A percentile compares a stretch with the other conserved stretches of the same genome.
These are phyloP conservation scores for Ganoderma boninense DNA, from an alignment of 1,284 basidiomycete genomes.

Conservation along the genomic window DNA sequence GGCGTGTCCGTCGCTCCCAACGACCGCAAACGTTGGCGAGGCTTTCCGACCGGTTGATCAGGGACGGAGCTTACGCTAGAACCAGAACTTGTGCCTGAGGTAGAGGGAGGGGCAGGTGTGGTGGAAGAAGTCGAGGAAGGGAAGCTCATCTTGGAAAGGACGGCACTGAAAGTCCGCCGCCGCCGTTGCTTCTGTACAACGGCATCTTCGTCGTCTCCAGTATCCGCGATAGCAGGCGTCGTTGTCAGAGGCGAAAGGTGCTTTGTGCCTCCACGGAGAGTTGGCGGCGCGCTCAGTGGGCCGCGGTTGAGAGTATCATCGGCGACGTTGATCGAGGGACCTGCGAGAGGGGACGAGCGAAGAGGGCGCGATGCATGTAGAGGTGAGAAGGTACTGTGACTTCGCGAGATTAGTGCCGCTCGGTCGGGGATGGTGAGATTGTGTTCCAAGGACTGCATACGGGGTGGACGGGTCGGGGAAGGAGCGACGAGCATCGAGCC, in stretches of 20 bases:
- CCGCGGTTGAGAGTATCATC: conserved; percentile 27
- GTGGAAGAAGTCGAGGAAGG: conserved; percentile 5
- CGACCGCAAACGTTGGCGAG: conserved; percentile 20
- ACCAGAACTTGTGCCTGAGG: conserved; percentile 1
- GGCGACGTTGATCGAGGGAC: conserved; percentile 37
- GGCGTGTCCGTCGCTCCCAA: conserved; percentile 19
- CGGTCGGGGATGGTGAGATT: conserved; percentile 22
- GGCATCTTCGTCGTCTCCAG: not conserved
- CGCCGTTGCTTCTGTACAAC: conserved; percentile 20
- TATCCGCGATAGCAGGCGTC: conserved; percentile 12
- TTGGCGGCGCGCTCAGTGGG: conserved; percentile 21
- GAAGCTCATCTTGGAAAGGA: conserved; percentile 29
- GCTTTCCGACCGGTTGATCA: conserved; percentile 3
- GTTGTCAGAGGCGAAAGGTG: conserved; percentile 23
- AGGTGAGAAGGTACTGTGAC: conserved; percentile 32
- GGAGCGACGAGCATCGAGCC: conserved; percentile 27
- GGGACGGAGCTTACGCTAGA: not conserved
- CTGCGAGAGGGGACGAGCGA: conserved; percentile 42
- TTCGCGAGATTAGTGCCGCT: conserved; percentile 22
- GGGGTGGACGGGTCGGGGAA: conserved; percentile 21
- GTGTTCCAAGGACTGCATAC: conserved; percentile 22
- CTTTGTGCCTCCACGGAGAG: conserved; percentile 16
- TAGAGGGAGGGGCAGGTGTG: conserved; percentile 5
- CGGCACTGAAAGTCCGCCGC: conserved; percentile 22
- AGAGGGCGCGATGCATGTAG: conserved; percentile 33